Evolutionary conservation across 768 basidiomycete species (phyloP), one percentile per base, ranked within the genome.

Genomic region (Suillus occidentalis): DNA sequence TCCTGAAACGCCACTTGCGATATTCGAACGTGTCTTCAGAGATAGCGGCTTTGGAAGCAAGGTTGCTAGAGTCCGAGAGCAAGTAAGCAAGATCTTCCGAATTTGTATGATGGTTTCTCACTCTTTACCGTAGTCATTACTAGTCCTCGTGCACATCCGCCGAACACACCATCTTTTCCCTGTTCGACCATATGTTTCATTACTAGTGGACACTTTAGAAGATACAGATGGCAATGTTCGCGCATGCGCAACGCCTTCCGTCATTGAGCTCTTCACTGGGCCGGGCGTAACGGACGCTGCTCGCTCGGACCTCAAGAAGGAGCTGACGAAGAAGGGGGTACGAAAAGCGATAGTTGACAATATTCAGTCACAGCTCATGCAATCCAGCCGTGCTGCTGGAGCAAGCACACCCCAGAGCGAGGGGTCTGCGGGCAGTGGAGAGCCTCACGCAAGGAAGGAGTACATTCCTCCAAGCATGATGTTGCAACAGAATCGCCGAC

Each of bases 161-260:
- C 87, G 89, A 43, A 74, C 79, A 52, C 86, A 91, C 73, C 85
- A 86, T 70, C 80, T 85, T 52, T 93, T 94, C 65, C 93, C 94
- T 42, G 86, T 97, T 50, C 85, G 91, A 53, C 85, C 91, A 6
- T 98, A 90, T 77, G 84, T 97, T 39, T 76, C 90, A 1, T 78
- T 83, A 14, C 85, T 99, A 59, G 93, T 98, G 40, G 92, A 89
- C 63, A 82, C 89, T 45, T 82, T 99, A 37, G 93, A 98, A 79
- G 97, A 99, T 76, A 87, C 88, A 1, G 97, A 99, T 72, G 86
- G 90, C 22, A 87, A 88, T 69, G 97, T 99, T 61, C 90, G 97
- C 52, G 91, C 95, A 63, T 89, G 89, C 72, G 90, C 96, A 9
- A 87, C 89, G 58, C 84, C 86, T 69, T 89, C 93, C 1, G 85